Evolutionary conservation across 306 rosid genomes (phyloP).

Genomic region (Fragaria iinumae): DNA sequence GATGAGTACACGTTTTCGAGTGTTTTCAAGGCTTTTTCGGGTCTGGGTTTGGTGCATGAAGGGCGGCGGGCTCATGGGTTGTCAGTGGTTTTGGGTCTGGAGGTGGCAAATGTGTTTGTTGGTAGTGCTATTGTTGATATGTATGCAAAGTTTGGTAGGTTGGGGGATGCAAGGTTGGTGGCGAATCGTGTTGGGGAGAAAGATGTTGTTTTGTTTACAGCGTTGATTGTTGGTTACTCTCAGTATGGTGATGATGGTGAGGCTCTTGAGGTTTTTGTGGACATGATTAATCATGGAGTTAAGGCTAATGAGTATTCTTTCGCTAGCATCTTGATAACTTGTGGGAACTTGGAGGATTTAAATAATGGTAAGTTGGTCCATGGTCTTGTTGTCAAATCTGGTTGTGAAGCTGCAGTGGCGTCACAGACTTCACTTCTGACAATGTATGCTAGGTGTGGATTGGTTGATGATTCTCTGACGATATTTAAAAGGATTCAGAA

Average conservation of each 20-base stretch:
- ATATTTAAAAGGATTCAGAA: slow-evolving; percentile 44
- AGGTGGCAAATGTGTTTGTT: slow-evolving; percentile 53
- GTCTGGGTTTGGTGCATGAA: slow-evolving; percentile 32
- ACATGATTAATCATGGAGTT: slow-evolving; percentile 42
- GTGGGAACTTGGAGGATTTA: slow-evolving; percentile 54
- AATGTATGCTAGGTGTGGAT: slow-evolving; percentile 58
- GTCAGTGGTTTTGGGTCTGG: slow-evolving; percentile 66
- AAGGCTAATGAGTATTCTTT: slow-evolving; percentile 63
- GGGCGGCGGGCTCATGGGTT: slow-evolving; percentile 61
- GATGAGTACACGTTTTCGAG: slow-evolving; percentile 63
- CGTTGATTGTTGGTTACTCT: slow-evolving; percentile 64
- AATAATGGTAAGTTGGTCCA: slow-evolving; percentile 54
- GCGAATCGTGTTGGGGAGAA: slow-evolving; percentile 50
- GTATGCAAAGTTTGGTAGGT: slow-evolving; percentile 59
- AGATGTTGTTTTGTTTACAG: slow-evolving; percentile 68
- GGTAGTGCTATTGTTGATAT: slow-evolving; percentile 59
- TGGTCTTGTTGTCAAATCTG: slow-evolving; percentile 54
- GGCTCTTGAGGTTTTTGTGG: slow-evolving; percentile 48
- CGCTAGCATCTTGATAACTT: slow-evolving; percentile 52
- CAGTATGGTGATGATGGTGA: slow-evolving; percentile 45
- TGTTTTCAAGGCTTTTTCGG: slow-evolving; percentile 57
- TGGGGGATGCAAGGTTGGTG: slow-evolving; percentile 52
- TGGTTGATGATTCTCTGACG: slow-evolving; percentile 54
- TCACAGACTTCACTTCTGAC: slow-evolving; percentile 70
- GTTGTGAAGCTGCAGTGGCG: slow-evolving; percentile 54